Base-by-base conservation (phyloP, 169 alveolate genomes). In the Sarcocystis neurona region DNA sequence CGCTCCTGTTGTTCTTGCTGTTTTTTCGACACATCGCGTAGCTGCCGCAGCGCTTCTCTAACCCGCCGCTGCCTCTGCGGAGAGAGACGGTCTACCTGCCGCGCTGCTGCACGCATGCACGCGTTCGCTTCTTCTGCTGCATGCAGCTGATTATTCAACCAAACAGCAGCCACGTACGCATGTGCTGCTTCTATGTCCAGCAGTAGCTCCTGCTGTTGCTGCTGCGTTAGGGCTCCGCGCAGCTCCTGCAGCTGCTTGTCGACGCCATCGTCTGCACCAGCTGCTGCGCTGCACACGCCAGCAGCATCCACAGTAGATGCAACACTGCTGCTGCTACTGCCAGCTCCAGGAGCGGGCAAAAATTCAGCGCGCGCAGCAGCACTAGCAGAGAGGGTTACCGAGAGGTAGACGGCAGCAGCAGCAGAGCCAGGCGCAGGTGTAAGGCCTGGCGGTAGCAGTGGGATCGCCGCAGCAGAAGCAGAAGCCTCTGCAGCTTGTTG, bases 1-100 rank as follows among this genome's bases (percentile, higher is more conserved):
- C 32, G 32, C 53, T 37, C 39, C 53, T 18, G 50, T 10, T 37
- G 23, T 15, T 23, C 80, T 5, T 37, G 1, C 56, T 32, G 44
- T 6, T 72, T 37, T 43, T 32, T 34, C 80, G 15, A 32, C 47
- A 53, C 80, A 6, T 72, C 80, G n/a, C 80, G 80, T 32, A 72
- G 80, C 53, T 27, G 80, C 50, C 53, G 80, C 80, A 72, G 80
- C n/a, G 80, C 80, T 30, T 34, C 80, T 0, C 80, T 30, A 37
- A 43, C 10, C 27, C 41, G 80, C 80, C 41, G 80, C 80, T 72
- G 80, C 53, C 41, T 30, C n/a, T 37, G 37, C 4, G 41, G 1
- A 6, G 44, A 1, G 20, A 63, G 43, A 41, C 75, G 27, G 75
- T 63, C 75, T 15, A n/a, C 32, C 27, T 43, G 32, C 75, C 75